A percentile compares a stretch with the other conserved stretches of the same genome.
Evolutionary conservation across 2,329 filamentous ascomycete genomes (phyloP).

Genomic region (Leptodontidium sp.): DNA sequence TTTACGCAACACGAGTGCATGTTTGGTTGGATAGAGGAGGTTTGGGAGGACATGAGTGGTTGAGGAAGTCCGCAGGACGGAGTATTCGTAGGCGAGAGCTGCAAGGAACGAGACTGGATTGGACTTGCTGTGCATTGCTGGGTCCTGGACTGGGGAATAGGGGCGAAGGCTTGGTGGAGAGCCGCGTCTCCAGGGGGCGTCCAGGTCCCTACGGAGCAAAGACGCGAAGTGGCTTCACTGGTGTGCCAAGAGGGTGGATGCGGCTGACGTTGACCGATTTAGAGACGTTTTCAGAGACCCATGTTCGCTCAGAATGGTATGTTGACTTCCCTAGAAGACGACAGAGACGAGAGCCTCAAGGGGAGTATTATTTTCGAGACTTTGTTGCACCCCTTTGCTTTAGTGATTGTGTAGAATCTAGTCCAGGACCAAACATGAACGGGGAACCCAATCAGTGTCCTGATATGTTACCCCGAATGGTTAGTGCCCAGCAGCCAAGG

Average conservation of each 20-base stretch:
- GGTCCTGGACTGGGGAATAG: background rate
- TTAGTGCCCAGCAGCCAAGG: background rate
- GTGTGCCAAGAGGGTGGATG: conserved; percentile 28
- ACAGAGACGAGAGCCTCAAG: background rate
- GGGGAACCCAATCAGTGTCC: no score
- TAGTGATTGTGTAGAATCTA: background rate
- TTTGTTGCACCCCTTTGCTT: background rate
- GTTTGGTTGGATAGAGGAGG: conserved; percentile 4
- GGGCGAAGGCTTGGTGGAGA: background rate
- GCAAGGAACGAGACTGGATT: conserved; percentile 10
- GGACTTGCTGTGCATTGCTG: background rate
- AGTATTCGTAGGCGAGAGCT: background rate
- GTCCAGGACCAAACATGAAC: background rate
- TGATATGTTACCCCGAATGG: background rate
- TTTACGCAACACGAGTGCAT: background rate
- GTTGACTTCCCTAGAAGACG: background rate
- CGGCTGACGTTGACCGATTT: conserved; percentile 29
- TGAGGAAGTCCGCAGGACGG: background rate
- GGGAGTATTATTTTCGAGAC: background rate
- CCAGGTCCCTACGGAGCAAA: background rate
- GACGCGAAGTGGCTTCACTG: conserved; percentile 2
- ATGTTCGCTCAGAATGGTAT: background rate
- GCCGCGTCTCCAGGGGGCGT: background rate
- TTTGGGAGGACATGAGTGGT: background rate
- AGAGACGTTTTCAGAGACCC: background rate